Evolutionary conservation across 192 early-diverging fungal species (phyloP).

Genomic region (Backusella tarrabulga): DNA sequence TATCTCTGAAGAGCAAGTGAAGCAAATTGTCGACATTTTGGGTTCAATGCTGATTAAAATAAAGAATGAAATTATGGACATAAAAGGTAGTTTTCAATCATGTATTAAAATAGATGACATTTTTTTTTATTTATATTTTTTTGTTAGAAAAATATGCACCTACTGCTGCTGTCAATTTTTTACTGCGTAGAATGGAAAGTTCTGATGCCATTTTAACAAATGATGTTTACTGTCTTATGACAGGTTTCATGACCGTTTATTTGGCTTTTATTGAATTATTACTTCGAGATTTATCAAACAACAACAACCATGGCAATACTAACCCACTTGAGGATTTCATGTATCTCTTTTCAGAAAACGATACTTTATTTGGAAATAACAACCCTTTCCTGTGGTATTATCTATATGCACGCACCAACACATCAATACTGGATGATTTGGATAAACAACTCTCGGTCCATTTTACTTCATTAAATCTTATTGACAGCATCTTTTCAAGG

Average conservation of each 20-base stretch:
- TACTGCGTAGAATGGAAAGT: neutral
- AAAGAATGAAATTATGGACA: conserved; percentile 4
- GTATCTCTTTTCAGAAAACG: conserved; percentile 31
- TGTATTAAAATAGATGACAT: neutral
- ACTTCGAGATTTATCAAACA: conserved; percentile 2
- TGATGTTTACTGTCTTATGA: conserved; percentile 38
- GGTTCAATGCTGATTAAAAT: neutral
- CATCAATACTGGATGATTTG: neutral
- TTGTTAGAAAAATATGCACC: conserved; percentile 13
- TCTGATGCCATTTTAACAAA: neutral
- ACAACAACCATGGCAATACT: no score
- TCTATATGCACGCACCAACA: neutral
- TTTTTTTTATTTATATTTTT: neutral
- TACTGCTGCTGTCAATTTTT: conserved; percentile 15
- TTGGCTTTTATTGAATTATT: conserved; percentile 28
- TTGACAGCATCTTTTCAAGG: conserved; percentile 44
- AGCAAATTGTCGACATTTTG: conserved; percentile 1
- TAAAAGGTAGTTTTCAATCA: neutral
- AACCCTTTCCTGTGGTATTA: conserved; percentile 26
- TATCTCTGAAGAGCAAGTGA: neutral
- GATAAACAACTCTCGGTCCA: neutral
- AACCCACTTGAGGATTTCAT: conserved; percentile 24
- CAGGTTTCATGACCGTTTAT: conserved; percentile 49
- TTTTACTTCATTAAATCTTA: conserved; percentile 13
- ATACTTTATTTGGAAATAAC: conserved; percentile 31